Percentiles rank a stretch among this genome's conserved stretches.
Conservation (phyloP, 345 rosid genomes). For the Eucalyptus sideroxylon region DNA sequence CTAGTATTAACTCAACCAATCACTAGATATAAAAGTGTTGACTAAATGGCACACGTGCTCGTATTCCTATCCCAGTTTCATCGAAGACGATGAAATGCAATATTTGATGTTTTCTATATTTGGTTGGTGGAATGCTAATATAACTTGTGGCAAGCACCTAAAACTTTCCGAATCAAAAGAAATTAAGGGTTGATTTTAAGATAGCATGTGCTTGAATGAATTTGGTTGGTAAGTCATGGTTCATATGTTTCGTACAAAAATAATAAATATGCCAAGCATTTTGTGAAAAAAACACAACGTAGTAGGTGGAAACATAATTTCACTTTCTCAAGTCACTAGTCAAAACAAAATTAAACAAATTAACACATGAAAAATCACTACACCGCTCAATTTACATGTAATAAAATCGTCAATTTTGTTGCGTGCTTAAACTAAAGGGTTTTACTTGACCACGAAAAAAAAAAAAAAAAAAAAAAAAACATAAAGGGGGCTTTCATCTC, state of each 20-base stretch:
- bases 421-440: neutral
- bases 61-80: neutral
- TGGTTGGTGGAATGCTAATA: neutral
- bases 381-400: accelerated
- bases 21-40: neutral
- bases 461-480: neutral
- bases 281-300: neutral
- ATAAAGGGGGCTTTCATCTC: neutral
- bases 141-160: neutral
- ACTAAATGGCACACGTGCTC: neutral
- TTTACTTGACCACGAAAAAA: neutral
- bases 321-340: neutral
- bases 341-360: neutral
- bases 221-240: neutral
- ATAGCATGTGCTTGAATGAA: neutral
- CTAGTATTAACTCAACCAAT: neutral
- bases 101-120: neutral
- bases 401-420: neutral
- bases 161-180: accelerated
- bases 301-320: neutral
- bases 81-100: neutral
- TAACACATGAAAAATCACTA: no score
- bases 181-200: neutral
- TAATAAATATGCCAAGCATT: neutral
- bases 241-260: neutral